These are phyloP conservation scores for Rhododendron ovatum DNA, from an alignment of 148 eudicot species.

Conservation along the genomic window DNA sequence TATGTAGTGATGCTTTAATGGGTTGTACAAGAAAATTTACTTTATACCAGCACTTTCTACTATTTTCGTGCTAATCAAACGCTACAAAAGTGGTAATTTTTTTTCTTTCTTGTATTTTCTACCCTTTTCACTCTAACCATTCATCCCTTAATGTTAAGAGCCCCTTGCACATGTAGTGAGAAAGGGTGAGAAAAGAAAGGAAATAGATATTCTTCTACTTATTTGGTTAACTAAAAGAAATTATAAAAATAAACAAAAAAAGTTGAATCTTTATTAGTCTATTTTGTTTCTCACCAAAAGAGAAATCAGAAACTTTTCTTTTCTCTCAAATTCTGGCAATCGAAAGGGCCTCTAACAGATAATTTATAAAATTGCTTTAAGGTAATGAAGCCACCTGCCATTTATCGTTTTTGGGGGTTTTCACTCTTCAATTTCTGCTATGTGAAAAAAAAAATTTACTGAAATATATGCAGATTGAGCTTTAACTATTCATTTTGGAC, in stretches of 20 bases:
- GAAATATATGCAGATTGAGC: background rate
- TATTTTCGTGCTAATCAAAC: too few relatives aligned
- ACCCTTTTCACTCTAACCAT: too few relatives aligned
- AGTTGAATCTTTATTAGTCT: background rate
- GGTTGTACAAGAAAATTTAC: too few relatives aligned
- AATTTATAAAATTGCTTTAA: background rate
- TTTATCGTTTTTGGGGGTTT: background rate
- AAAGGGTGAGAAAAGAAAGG: background rate
- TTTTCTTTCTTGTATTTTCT: too few relatives aligned
- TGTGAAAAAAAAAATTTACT: background rate
- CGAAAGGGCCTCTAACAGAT: background rate
- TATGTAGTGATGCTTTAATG: background rate
- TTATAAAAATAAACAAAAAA: background rate
- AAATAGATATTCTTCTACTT: background rate
- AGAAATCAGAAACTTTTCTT: background rate
- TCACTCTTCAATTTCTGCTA: background rate
- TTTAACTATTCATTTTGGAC: background rate
- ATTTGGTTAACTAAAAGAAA: background rate
- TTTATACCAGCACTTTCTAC: too few relatives aligned
- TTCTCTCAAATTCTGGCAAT: background rate
- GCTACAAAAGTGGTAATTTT: background rate
- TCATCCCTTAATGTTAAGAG: background rate
- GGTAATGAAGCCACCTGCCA: background rate
- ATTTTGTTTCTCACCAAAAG: background rate
- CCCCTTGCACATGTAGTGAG: background rate